Evolutionary conservation across 345 rosid species (phyloP).

Genomic region (Pelargonium nanum): DNA sequence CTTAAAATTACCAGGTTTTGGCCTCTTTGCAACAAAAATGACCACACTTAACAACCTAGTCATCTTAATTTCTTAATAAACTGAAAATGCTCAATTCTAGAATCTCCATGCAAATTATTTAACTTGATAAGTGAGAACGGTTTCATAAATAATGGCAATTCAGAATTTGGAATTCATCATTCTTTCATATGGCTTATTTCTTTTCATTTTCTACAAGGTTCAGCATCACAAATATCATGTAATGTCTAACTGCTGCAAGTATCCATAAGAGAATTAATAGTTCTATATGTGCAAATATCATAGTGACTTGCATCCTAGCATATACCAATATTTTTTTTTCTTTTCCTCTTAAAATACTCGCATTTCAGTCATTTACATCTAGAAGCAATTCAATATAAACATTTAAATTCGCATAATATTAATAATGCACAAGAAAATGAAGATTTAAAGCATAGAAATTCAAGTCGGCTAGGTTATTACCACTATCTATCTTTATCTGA

Average conservation of each 20-base stretch:
- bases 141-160: not conserved
- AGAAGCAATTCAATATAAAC: not conserved
- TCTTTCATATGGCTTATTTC: not conserved
- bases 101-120: not conserved
- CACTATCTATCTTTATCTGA: conserved; percentile 10
- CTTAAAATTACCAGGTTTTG: not conserved
- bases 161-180: not conserved
- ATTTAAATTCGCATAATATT: not conserved
- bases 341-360: not conserved
- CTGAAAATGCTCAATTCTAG: not conserved
- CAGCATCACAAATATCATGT: not conserved
- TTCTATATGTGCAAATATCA: not conserved
- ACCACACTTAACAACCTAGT: not conserved
- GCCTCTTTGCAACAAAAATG: not conserved
- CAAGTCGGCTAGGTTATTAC: not conserved
- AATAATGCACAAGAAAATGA: not conserved
- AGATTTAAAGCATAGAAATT: not conserved
- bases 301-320: not conserved
- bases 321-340: no score
- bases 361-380: not conserved
- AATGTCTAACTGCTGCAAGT: not conserved
- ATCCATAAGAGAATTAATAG: not conserved
- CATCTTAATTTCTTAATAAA: not conserved
- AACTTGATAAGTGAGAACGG: not conserved
- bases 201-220: not conserved